Percentiles rank a stretch among this genome's conserved stretches.
phyloP scores from a whole-genome alignment of 495 filamentous ascomycete species.

The Neurospora sp. region DNA sequence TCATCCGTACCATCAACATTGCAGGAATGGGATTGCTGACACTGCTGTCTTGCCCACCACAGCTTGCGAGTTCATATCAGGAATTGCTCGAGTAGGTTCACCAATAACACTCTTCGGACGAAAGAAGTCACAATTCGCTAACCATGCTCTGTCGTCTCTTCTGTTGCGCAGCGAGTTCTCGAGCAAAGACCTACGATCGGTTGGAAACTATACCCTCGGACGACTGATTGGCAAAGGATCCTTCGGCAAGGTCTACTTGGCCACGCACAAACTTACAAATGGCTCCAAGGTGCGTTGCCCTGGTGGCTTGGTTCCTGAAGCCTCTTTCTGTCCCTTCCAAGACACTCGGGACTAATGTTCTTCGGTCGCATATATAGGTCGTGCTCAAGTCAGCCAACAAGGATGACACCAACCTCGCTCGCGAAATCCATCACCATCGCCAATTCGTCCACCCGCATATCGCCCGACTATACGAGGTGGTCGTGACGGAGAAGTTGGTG shows the following conservation, averaged over 20 bases:
- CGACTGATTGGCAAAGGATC: slow-evolving; percentile 92
- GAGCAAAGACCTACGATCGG: slow-evolving; percentile 76
- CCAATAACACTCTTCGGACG: background rate
- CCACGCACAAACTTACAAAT: slow-evolving; percentile 95
- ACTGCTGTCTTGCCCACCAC: background rate
- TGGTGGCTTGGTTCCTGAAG: background rate
- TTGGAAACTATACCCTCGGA: slow-evolving; percentile 90
- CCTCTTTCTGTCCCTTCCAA: background rate
- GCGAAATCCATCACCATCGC: slow-evolving; percentile 96
- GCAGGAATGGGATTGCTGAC: slow-evolving; percentile 16
- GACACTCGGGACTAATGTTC: background rate
- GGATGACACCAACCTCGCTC: slow-evolving; percentile 86
- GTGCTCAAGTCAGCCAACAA: slow-evolving; percentile 97
- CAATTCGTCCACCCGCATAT: slow-evolving; percentile 98
- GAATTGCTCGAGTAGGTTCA: slow-evolving; percentile 78
- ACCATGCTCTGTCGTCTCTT: background rate
- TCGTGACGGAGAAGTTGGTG: slow-evolving; percentile 87
- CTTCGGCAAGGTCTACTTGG: slow-evolving; percentile 96
- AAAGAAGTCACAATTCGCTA: background rate
- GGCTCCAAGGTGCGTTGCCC: slow-evolving; percentile 74
- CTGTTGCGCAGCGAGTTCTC: slow-evolving; percentile 70
- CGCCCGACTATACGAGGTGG: slow-evolving; percentile 91
- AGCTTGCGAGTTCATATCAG: slow-evolving; percentile 96
- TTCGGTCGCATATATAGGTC: slow-evolving; percentile 46
- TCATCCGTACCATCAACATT: background rate